Base-by-base conservation (phyloP, 2,329 filamentous ascomycete species). In the Venturia carpophila region DNA sequence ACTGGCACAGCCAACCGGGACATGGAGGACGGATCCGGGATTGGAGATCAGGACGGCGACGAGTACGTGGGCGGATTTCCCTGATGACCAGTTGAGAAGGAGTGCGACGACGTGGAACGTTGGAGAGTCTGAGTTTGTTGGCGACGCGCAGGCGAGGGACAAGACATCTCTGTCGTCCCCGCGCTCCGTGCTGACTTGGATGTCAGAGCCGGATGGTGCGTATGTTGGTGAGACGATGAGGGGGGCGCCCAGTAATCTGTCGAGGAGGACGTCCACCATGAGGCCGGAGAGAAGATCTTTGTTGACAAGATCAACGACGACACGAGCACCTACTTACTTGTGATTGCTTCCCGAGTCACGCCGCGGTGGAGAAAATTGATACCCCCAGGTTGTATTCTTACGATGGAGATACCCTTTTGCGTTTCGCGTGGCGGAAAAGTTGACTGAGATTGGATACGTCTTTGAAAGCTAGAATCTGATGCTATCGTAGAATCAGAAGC, bases 11-110 rank as follows among this genome's bases (percentile, higher is more conserved):
- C 52, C 52, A 15, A 58, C 52, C 10, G 52, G 52, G 17, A 58
- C 52, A 17, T 58, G 52, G 52, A 58, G 52, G 24, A 58, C 52
- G 30, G 52, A 58, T 37, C 52, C 52, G 5, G 52, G 27, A 3
- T 37, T 37, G 15, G 52, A 58, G 52, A 58, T 58, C 2, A 58
- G 52, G 52, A 58, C 27, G 19, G 52, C 52, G 27, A 58, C 52
- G 17, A 58, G 52, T 9, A 58, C 52, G 19, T 58, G 52, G 52
- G 52, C 15, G 17, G 15, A 5, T 1, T 17, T n/a, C 5, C 17
- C 30, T 34, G 19, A 37, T 21, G 24, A 11, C 1, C 24, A 27
- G 5, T 58, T 58, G 52, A 58, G 52, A 13, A 58, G 52, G 17
- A 37, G 27, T 37, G 52, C 52, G 30, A 58, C 52, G 17, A 58